These are phyloP conservation scores for Candida cerambycidarum DNA, from an alignment of 805 yeast genomes.

Conservation along the genomic window DNA sequence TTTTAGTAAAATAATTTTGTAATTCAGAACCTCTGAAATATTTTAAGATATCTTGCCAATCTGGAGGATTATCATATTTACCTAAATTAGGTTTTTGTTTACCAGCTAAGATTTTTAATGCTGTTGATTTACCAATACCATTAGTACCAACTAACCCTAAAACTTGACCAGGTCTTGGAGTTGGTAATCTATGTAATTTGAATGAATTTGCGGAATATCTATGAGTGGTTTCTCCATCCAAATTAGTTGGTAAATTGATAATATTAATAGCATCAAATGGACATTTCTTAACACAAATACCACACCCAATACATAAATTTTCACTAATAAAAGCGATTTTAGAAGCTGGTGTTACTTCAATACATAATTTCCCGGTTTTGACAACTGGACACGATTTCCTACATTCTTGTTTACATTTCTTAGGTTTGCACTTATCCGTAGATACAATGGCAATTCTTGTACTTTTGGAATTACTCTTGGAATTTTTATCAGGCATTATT, in stretches of 20 bases:
- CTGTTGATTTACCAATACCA: slow-evolving; percentile 99
- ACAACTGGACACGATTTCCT: slow-evolving; percentile 97
- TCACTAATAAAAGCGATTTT: slow-evolving; percentile 96
- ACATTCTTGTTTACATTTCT: slow-evolving; percentile 98
- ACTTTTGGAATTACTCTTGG: slow-evolving; percentile 12
- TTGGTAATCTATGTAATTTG: slow-evolving; percentile 94
- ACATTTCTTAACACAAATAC: slow-evolving; percentile 98
- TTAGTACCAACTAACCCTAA: slow-evolving; percentile 97
- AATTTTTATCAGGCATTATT: slow-evolving; percentile 38
- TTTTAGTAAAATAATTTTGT: slow-evolving; percentile 92
- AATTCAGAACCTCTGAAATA: slow-evolving; percentile 96
- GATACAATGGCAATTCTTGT: slow-evolving; percentile 95
- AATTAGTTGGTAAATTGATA: slow-evolving; percentile 93
- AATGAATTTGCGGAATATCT: slow-evolving; percentile 97
- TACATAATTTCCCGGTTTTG: slow-evolving; percentile 95
- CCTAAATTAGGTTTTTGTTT: slow-evolving; percentile 97
- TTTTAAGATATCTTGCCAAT: slow-evolving; percentile 90
- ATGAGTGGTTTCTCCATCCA: slow-evolving; percentile 90
- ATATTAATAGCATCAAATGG: slow-evolving; percentile 97
- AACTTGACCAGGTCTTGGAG: slow-evolving; percentile 99
- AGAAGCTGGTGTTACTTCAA: slow-evolving; percentile 87
- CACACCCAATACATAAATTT: slow-evolving; percentile 95
- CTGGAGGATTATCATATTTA: slow-evolving; percentile 91
- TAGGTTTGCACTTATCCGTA: slow-evolving; percentile 94
- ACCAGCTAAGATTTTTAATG: slow-evolving; percentile 94